A percentile compares a stretch with the other conserved stretches of the same genome.
Conservation (phyloP, 768 basidiomycete species). For the Fomitopsis pulvina region DNA sequence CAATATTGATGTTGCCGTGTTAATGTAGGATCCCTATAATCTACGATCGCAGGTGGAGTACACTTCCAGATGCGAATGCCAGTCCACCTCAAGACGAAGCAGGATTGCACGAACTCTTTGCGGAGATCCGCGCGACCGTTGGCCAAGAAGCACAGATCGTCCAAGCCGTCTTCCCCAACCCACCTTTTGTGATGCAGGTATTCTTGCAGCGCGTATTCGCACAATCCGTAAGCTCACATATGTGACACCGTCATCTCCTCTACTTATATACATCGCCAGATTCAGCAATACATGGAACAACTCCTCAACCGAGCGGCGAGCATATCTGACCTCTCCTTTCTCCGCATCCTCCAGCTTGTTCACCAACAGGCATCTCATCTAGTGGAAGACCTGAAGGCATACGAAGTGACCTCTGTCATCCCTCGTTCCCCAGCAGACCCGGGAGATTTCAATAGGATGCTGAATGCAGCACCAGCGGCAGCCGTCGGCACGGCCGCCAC, state of each 20-base stretch:
- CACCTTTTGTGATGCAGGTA: slow-evolving; percentile 94
- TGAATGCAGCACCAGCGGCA: slow-evolving; percentile 35
- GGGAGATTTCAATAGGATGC: slow-evolving; percentile 51
- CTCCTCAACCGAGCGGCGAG: slow-evolving; percentile 69
- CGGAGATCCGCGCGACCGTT: slow-evolving; percentile 85
- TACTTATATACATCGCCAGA: slow-evolving; percentile 39
- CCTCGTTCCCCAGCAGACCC: slow-evolving; percentile 60
- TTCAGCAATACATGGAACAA: slow-evolving; percentile 94
- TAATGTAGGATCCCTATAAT: neutral
- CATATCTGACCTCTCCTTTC: slow-evolving; percentile 83
- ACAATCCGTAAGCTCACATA: slow-evolving; percentile 66
- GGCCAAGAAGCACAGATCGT: slow-evolving; percentile 97
- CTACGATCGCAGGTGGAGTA: slow-evolving; percentile 58
- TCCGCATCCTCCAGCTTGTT: slow-evolving; percentile 84
- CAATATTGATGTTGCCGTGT: neutral
- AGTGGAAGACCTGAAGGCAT: slow-evolving; percentile 87
- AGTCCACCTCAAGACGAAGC: slow-evolving; percentile 72
- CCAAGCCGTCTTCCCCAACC: slow-evolving; percentile 97
- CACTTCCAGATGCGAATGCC: slow-evolving; percentile 73
- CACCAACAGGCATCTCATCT: slow-evolving; percentile 72
- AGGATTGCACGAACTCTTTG: slow-evolving; percentile 73
- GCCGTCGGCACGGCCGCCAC: slow-evolving; percentile 42
- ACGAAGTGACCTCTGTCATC: slow-evolving; percentile 70
- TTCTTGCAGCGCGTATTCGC: slow-evolving; percentile 97
- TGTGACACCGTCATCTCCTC: neutral